phyloP scores from a whole-genome alignment of 805 yeast species.

The Blastobotrys parvus region DNA sequence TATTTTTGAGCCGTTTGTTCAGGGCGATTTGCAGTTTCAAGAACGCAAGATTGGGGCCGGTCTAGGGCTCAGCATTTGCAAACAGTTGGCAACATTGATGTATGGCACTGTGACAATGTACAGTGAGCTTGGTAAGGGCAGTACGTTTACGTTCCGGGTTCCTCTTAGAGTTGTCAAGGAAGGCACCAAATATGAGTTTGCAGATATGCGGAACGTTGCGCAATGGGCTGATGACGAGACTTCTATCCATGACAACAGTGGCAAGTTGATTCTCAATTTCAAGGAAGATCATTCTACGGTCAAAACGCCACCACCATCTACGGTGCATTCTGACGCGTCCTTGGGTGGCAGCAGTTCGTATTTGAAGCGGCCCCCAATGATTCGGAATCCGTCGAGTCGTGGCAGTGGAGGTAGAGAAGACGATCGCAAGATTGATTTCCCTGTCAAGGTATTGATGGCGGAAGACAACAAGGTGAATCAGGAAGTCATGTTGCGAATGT shows the following conservation, averaged over 20 bases:
- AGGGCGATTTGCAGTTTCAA: constrained; percentile 90
- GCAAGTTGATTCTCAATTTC: not conserved
- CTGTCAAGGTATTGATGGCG: constrained; percentile 58
- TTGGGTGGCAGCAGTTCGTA: not conserved
- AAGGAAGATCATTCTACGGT: not conserved
- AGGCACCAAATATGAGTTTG: not conserved
- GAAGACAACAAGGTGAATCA: constrained; percentile 93
- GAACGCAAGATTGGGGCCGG: constrained; percentile 95
- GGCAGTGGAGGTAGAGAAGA: constrained; percentile 2
- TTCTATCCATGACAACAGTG: not conserved
- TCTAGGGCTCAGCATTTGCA: constrained; percentile 78
- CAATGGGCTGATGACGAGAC: not conserved
- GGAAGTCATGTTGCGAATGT: constrained; percentile 80
- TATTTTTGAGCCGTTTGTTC: constrained; percentile 92
- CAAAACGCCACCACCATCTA: not conserved
- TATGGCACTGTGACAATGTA: constrained; percentile 70
- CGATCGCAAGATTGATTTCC: not conserved
- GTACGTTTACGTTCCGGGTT: constrained; percentile 72
- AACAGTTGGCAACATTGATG: constrained; percentile 84
- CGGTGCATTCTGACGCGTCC: constrained; percentile 1
- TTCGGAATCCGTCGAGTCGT: constrained; percentile 2
- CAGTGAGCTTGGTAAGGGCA: constrained; percentile 73
- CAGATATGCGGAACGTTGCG: not conserved
- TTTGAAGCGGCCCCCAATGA: constrained; percentile 1
- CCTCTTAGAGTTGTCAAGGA: constrained; percentile 18